Base-by-base conservation (phyloP, 1,284 basidiomycete genomes). In the Ceraceosorus guamensis region DNA sequence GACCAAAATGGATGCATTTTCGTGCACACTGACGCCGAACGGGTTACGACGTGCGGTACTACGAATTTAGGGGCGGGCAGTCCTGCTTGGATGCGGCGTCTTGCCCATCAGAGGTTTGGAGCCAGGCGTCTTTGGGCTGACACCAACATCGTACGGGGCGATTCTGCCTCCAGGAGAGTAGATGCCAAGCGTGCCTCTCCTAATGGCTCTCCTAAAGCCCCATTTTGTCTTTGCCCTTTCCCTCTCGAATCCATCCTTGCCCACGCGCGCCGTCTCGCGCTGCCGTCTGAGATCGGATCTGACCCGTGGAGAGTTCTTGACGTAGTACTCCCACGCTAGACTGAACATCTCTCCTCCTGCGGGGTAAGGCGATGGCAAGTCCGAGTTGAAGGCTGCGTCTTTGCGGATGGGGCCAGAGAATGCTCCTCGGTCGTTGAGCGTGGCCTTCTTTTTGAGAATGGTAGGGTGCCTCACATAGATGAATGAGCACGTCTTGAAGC, bases 381-480 rank as follows among this genome's bases (percentile, higher is more conserved):
- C 73, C 43, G 65, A 65, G 18, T 63, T 61, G 67, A 63, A 73
- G 16, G 41, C 14, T 30, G 50, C 5, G 53, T 41, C 39, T 13
- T 24, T 33, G 50, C 31, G 55, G 50, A 45, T 46, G 43, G 55
- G 46, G 32, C 18, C 50, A 46, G 32, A 14, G 4, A 14, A 5
- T 7, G 46, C 16, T 30, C 14, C 11, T 11, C 30, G 8, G 10
- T 34, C 3, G n/a, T n/a, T n/a, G n/a, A n/a, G n/a, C n/a, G n/a
- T n/a, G 33, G 55, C 51, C 18, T 33, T 34, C n/a, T 59, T 1
- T 51, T 90, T 88, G 31, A 90, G 85, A 0, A 93, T 91, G 0
- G 91, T 96, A 1, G 95, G 95, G 75, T 97, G 91, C 48, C 93
- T 89, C 35, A 97, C 83, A 76, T 96, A 97, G 57, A 98, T 82